Evolutionary conservation across 2,329 filamentous ascomycete genomes (phyloP).

Genomic region (Penicillium carneum): DNA sequence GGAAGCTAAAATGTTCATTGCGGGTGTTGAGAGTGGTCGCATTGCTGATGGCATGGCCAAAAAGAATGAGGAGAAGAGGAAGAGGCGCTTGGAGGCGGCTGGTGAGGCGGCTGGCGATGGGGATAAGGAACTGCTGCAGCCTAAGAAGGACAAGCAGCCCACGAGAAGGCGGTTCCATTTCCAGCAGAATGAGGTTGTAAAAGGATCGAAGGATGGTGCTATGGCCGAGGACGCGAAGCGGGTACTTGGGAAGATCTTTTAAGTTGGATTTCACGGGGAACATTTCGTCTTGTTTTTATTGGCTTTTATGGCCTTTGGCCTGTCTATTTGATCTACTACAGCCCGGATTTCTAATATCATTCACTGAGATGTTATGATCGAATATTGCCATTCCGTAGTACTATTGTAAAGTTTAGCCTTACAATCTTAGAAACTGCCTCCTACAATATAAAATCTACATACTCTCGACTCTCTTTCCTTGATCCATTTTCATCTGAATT

Average conservation of each 20-base stretch:
- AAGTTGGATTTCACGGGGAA: constrained; percentile 13
- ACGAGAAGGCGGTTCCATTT: constrained; percentile 45
- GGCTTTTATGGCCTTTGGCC: background rate
- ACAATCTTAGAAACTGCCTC: background rate
- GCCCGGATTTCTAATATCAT: background rate
- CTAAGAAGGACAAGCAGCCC: constrained; percentile 25
- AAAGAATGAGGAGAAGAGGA: constrained; percentile 53
- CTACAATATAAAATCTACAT: too few species aligned
- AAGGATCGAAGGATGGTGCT: constrained; percentile 34
- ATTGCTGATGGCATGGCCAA: constrained; percentile 54
- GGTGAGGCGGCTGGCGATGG: constrained; percentile 30
- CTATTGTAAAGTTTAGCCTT: too few species aligned
- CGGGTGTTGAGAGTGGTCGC: constrained; percentile 52
- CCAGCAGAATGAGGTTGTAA: constrained; percentile 54
- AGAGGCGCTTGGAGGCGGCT: constrained; percentile 37
- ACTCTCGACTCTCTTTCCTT: background rate
- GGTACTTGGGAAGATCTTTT: constrained; percentile 58
- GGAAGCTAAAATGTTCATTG: constrained; percentile 55
- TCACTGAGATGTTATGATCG: background rate
- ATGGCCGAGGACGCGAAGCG: constrained; percentile 52
- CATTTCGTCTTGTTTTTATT: background rate
- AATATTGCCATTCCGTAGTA: too few species aligned
- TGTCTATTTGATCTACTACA: background rate
- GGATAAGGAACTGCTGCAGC: constrained; percentile 23
- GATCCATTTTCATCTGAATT: background rate